A percentile compares a stretch with the other conserved stretches of the same genome.
These are phyloP conservation scores for Orbilia blumenaviensis DNA, from an alignment of 2,329 filamentous ascomycete genomes.

Conservation along the genomic window DNA sequence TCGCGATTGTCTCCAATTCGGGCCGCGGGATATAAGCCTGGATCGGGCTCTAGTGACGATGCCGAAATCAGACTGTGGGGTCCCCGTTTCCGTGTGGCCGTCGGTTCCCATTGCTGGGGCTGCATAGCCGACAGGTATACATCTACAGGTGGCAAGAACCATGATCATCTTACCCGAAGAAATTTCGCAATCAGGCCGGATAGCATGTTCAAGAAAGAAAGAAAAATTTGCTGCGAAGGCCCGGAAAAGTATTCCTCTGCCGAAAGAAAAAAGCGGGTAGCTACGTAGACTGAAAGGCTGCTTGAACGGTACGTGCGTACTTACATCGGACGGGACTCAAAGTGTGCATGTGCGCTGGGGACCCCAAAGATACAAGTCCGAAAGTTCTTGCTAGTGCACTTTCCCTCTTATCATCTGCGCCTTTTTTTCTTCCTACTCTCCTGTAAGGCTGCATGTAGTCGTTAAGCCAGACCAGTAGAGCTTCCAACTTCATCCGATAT, in stretches of 20 bases:
- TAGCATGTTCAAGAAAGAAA: not conserved
- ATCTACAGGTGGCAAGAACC: constrained; percentile 15
- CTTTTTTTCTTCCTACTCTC: constrained; percentile 22
- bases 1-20: constrained; percentile 19
- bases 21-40: constrained; percentile 17
- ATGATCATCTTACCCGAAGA: constrained; percentile 35
- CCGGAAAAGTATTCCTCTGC: constrained; percentile 35
- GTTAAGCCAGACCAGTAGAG: not conserved
- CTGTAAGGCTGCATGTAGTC: constrained; percentile 16
- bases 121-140: constrained; percentile 19
- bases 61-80: constrained; percentile 38
- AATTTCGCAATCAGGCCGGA: constrained; percentile 10
- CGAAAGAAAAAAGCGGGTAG: constrained; percentile 13
- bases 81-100: constrained; percentile 42
- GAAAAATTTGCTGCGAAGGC: not conserved
- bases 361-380: constrained; percentile 12
- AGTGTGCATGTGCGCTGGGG: constrained; percentile 26
- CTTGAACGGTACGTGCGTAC: not conserved
- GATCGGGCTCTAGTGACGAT: constrained; percentile 37
- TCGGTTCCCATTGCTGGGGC: constrained; percentile 4
- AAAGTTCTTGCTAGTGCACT: constrained; percentile 3
- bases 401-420: constrained; percentile 28
- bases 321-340: constrained; percentile 3
- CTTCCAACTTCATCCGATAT: constrained; percentile 53
- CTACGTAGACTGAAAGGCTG: constrained; percentile 5